A percentile compares a stretch with the other conserved stretches of the same genome.
Conservation (phyloP, 805 yeast species). For the Priceomyces carsonii region DNA sequence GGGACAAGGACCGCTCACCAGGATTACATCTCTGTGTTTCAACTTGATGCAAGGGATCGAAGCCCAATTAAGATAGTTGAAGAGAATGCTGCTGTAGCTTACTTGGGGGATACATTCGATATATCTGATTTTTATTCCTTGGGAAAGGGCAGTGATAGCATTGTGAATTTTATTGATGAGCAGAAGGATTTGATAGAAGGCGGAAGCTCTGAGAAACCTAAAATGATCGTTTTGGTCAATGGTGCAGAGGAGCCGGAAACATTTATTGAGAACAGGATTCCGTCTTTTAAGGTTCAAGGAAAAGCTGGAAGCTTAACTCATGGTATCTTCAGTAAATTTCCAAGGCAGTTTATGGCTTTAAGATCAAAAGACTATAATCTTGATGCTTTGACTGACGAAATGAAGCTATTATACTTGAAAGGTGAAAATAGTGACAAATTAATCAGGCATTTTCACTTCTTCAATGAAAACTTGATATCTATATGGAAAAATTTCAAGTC, state of each 20-base stretch:
- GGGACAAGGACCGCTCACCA: constrained; percentile 6
- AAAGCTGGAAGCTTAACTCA: constrained; percentile 1
- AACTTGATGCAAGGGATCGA: constrained; percentile 6
- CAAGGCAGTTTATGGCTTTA: constrained; percentile 14
- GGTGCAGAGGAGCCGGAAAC: constrained; percentile 35
- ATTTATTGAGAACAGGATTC: constrained; percentile 21
- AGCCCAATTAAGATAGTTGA: constrained; percentile 4
- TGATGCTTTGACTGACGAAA: constrained; percentile 25
- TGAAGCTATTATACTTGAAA: constrained; percentile 17
- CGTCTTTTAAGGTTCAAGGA: constrained; percentile 21
- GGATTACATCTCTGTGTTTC: constrained; percentile 7
- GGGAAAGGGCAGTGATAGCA: constrained; percentile 24
- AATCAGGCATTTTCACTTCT: constrained; percentile 23
- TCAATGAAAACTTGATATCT: constrained; percentile 30
- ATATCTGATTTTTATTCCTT: constrained; percentile 37
- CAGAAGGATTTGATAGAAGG: constrained; percentile 9
- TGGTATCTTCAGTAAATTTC: constrained; percentile 17
- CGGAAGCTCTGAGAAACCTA: constrained; percentile 16
- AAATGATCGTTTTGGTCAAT: constrained; percentile 38
- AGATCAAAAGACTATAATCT: constrained; percentile 8
- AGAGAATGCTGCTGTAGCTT: constrained; percentile 34
- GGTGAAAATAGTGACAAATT: constrained; percentile 4
- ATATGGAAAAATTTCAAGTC: constrained; percentile 35
- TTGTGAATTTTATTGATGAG: constrained; percentile 24
- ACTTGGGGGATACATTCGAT: constrained; percentile 48